These are phyloP conservation scores for Piper betle DNA, from an alignment of 164 flowering plant species.

Conservation along the genomic window DNA sequence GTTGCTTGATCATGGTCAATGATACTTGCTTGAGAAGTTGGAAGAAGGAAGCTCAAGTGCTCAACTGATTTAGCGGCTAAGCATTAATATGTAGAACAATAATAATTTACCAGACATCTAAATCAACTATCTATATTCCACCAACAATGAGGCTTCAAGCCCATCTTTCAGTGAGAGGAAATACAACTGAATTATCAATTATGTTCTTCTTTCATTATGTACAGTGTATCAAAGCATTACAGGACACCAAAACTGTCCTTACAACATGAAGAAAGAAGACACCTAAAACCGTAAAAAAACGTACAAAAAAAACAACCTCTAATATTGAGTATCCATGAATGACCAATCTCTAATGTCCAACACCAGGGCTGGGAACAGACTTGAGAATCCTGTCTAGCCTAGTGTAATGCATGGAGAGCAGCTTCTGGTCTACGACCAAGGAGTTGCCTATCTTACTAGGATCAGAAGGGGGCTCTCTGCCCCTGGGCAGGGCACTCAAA, in stretches of 20 bases:
- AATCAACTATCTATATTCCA: too few species aligned
- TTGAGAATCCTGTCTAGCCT: constrained; percentile 36
- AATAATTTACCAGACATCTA: too few species aligned
- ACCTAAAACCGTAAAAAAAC: constrained; percentile 5
- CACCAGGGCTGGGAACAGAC: constrained; percentile 74
- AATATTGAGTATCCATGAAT: constrained; percentile 1
- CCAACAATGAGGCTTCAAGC: too few species aligned
- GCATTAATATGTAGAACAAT: too few species aligned
- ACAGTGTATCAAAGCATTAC: too few species aligned
- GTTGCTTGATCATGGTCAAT: too few species aligned
- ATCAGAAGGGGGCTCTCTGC: constrained; percentile 35
- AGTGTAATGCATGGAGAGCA: constrained; percentile 32
- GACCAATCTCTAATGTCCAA: constrained; percentile 31
- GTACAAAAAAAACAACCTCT: constrained; percentile 45
- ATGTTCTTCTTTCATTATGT: too few species aligned
- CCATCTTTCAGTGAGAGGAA: neutral
- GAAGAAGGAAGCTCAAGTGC: neutral
- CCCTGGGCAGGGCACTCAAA: constrained; percentile 38
- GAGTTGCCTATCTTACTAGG: constrained; percentile 49
- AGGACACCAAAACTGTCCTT: neutral
- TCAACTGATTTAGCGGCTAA: neutral
- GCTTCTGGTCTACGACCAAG: constrained; percentile 23
- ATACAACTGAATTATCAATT: neutral
- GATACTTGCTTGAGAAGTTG: too few species aligned
- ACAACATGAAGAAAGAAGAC: neutral